Base-by-base conservation (phyloP, 2,329 filamentous ascomycete genomes). In the Thielaviopsis ethacetica region DNA sequence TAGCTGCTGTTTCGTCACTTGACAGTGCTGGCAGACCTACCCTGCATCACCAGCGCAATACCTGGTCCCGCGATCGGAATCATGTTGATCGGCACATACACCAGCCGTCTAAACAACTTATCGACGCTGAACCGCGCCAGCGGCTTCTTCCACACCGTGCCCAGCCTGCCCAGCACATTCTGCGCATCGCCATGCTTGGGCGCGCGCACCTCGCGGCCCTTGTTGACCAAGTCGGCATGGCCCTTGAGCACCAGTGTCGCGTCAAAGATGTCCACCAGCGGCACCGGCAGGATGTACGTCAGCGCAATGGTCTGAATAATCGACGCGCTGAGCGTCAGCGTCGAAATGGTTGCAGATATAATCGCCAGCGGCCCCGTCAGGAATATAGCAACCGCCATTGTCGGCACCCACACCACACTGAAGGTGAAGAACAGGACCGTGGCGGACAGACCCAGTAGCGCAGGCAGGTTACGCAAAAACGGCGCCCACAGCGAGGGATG, bases 41-140 rank as follows among this genome's bases (percentile, higher is more conserved):
- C 86, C 70, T 95, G 89, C 17, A 94, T 68, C 27, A 86, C 69
- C 38, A 96, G 78, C 70, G 95, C 57, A 13, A 57, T 38, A 4
- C 21, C 53, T 12, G 59, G 56, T 5, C 91, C 91, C 19, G 95
- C 81, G 0, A 96, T 78, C 0, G 91, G 91, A 57, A 97, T 90
- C 68, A 95, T 90, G 73, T 96, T 97, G 62, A 97, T 77, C 12
- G 91, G 91, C 50, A 95, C 76, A 68, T 94, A 93, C 72, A 96
- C 80, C 63, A 95, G 68, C 66, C 91, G 91, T 62, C 88, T 77
- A 47, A 95, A 73, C 52, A 95, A 71, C 7, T 84, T 82, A 65
- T 75, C 80, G 27, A 76, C 75, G 27, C 76, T 77, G 64, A 80
- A 81, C 62, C 74, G 75, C 22, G 75, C 71, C 63, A 84, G 81